Base-by-base conservation (phyloP, 1,284 basidiomycete species). In the Sporisorium scitamineum region DNA sequence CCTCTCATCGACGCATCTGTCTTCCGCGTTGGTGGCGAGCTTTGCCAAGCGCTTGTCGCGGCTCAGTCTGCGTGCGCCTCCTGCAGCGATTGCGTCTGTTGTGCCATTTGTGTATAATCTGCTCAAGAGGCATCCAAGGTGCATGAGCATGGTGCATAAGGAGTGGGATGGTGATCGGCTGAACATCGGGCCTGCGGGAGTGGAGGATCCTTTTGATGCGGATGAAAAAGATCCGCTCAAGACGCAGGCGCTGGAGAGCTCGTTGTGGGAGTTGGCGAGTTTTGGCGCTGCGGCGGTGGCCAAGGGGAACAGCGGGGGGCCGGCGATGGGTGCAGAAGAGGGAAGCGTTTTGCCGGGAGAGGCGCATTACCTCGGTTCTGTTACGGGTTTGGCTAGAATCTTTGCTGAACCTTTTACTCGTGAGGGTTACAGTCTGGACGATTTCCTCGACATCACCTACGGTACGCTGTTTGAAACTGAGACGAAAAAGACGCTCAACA, bases 371-470 rank as follows among this genome's bases (percentile, higher is more conserved):
- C 90, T 96, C 62, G 88, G 92, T 1, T 90, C 91, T 0, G 92
- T 97, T 10, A 90, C 93, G 10, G 94, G 94, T 0, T 86, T 99
- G 57, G 91, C 91, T 18, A 91, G 92, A 78, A 91, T 99, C 59
- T 93, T 98, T 72, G 89, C 90, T 13, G 95, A 97, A 84, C 92
- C 93, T 1, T 98, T 99, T 86, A 97, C 94, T 9, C 95, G 95
- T 82, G 93, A 92, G 13, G 89, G 89, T 29, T 98, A 95, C 86
- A 88, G 90, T 29, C 90, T 97, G 89, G 97, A 99, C 79, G 97
- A 99, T 85, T 99, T 99, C 85, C 86, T 98, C 81, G 97, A 99
- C 86, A 94, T 98, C 85, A 94, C 94, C 0, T 99, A 97, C 83
- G 89, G 88, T 16, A 97, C 94, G 93, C 88, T 98, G 34, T 93